These are phyloP conservation scores for Berberis vulgaris DNA, from an alignment of 164 flowering plant genomes.

Conservation along the genomic window DNA sequence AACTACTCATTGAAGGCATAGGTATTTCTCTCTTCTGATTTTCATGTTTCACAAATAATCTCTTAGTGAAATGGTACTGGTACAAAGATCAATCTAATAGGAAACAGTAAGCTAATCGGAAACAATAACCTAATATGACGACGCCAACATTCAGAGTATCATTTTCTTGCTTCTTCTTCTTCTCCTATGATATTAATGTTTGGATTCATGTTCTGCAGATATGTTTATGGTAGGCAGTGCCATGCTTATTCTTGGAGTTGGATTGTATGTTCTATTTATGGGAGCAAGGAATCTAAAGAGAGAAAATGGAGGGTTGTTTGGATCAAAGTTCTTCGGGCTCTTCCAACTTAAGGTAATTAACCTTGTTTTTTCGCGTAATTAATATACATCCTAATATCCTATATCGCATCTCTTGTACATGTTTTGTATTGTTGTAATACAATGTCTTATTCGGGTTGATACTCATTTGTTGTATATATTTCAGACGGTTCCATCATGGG, in stretches of 20 bases:
- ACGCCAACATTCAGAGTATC: too few relatives aligned
- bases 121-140: too few relatives aligned
- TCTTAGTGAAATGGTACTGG: not conserved
- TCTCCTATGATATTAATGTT: too few relatives aligned
- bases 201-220: conserved; percentile 34
- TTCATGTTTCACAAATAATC: not conserved
- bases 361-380: not conserved
- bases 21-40: conserved; percentile 26
- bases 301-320: conserved; percentile 15
- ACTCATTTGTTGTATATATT: not conserved
- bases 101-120: too few relatives aligned
- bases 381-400: not conserved
- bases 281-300: conserved; percentile 26
- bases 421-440: too few relatives aligned
- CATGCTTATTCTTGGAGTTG: conserved; percentile 58
- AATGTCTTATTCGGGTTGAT: too few relatives aligned
- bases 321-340: conserved; percentile 49
- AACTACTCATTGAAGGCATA: conserved; percentile 57
- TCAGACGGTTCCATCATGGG: conserved; percentile 61
- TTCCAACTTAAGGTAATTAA: conserved; percentile 40
- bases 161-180: too few relatives aligned
- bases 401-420: not conserved
- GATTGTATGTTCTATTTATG: conserved; percentile 57
- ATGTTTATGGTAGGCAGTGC: conserved; percentile 77
- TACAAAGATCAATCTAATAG: too few relatives aligned